Conservation (phyloP, 176 grass and related monocot genomes). For the Chrysopogon serrulatus region DNA sequence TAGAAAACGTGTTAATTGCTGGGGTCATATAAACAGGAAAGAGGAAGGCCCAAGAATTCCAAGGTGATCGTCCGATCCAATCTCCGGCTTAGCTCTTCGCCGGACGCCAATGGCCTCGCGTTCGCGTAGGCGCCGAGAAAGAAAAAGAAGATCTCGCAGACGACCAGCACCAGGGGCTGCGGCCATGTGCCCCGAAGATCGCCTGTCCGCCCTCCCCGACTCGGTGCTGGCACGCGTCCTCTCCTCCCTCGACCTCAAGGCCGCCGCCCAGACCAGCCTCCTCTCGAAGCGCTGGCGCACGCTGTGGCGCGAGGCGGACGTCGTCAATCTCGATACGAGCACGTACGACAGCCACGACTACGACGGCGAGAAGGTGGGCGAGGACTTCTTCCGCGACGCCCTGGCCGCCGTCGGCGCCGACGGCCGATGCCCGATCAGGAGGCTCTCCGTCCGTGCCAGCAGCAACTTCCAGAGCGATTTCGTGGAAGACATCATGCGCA, state of each 20-base stretch:
- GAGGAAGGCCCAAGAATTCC: too few relatives aligned
- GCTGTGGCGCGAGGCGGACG: not conserved
- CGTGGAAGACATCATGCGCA: not conserved
- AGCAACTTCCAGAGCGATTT: not conserved
- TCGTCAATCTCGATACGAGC: not conserved
- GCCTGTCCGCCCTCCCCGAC: not conserved
- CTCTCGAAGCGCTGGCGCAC: not conserved
- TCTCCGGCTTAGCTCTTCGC: too few relatives aligned
- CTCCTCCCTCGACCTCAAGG: not conserved
- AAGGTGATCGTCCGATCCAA: too few relatives aligned
- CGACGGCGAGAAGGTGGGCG: not conserved
- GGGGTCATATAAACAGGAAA: too few relatives aligned
- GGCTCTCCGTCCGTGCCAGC: not conserved
- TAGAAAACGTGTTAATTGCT: too few relatives aligned
- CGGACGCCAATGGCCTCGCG: too few relatives aligned
- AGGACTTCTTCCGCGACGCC: not conserved
- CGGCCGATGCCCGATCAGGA: not conserved
- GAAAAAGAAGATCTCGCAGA: too few relatives aligned
- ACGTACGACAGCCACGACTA: not conserved
- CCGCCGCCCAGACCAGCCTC: not conserved
- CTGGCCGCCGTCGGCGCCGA: not conserved
- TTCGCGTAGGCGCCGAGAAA: too few relatives aligned
- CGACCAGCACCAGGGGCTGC: not conserved
- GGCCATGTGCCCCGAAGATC: not conserved
- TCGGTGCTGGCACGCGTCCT: not conserved